Conservation (phyloP, 768 basidiomycete genomes). For the Macrolepiota fuliginosa region DNA sequence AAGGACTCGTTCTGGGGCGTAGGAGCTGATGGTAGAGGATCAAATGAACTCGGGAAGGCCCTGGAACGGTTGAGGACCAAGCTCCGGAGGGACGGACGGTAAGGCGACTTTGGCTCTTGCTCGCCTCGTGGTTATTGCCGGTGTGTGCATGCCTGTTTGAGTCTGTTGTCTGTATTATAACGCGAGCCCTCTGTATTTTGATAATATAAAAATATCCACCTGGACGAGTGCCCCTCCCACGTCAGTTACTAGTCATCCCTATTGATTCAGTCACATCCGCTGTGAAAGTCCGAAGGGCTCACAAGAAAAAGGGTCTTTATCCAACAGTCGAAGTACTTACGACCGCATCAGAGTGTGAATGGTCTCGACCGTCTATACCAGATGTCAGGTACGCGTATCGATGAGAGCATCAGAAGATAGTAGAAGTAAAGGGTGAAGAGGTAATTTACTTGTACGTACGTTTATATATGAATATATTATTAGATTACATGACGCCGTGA, state of each 20-base stretch:
- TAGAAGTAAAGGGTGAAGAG: too few species aligned
- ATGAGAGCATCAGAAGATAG: too few species aligned
- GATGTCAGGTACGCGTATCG: too few species aligned
- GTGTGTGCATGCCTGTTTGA: not conserved
- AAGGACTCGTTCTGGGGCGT: slow-evolving; percentile 80
- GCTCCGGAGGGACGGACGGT: slow-evolving; percentile 32
- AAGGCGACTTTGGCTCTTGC: slow-evolving; percentile 1
- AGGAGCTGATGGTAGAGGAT: slow-evolving; percentile 61
- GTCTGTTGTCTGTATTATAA: not conserved
- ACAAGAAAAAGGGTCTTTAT: too few species aligned
- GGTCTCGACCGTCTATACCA: too few species aligned
- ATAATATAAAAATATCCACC: slow-evolving; percentile 15
- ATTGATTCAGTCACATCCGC: slow-evolving; percentile 24
- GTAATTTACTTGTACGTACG: too few species aligned
- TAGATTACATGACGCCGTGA: too few species aligned
- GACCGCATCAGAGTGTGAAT: too few species aligned
- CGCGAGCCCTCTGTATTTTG: slow-evolving; percentile 12
- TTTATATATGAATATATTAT: too few species aligned
- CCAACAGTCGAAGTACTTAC: too few species aligned
- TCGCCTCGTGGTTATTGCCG: slow-evolving; percentile 23
- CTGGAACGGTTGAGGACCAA: slow-evolving; percentile 59
- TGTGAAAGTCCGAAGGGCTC: slow-evolving; percentile 24
- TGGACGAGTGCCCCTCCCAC: not conserved
- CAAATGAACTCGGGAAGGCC: slow-evolving; percentile 74
- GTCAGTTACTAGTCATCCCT: slow-evolving; percentile 8